A percentile compares a stretch with the other conserved stretches of the same genome.
Evolutionary conservation across 768 basidiomycete genomes (phyloP).

Genomic region (Mycena venus): DNA sequence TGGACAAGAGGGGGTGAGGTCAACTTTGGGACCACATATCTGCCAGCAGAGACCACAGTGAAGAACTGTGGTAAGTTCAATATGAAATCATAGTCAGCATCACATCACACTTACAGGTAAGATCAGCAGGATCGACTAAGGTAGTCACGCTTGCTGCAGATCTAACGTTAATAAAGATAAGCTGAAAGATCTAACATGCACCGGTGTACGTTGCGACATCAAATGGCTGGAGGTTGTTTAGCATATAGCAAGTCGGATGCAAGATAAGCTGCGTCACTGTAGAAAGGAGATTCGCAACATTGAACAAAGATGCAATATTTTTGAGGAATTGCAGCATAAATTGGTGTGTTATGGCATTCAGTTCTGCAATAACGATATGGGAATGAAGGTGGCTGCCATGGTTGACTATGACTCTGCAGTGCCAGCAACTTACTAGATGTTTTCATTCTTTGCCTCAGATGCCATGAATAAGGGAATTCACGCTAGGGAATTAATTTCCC

Average conservation of each 20-base stretch:
- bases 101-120: not conserved
- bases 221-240: slow-evolving; percentile 55
- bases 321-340: slow-evolving; percentile 41
- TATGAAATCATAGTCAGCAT: not conserved
- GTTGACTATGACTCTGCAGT: not conserved
- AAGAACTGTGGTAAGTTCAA: not conserved
- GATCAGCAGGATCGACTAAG: not conserved
- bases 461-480: no score
- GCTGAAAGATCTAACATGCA: not conserved
- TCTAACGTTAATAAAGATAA: not conserved
- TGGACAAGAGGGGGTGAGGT: no score
- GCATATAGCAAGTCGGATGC: slow-evolving; percentile 46
- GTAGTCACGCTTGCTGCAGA: not conserved
- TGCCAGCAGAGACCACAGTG: no score
- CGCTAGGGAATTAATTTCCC: no score
- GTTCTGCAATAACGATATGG: not conserved
- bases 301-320: not conserved
- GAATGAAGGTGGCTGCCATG: not conserved
- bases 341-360: slow-evolving; percentile 36
- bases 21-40: no score
- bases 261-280: slow-evolving; percentile 52
- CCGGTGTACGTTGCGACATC: slow-evolving; percentile 46
- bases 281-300: slow-evolving; percentile 38
- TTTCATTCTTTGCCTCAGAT: slow-evolving; percentile 11
- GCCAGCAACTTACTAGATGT: not conserved